phyloP scores from a whole-genome alignment of 495 filamentous ascomycete genomes.

The Letharia lupina region DNA sequence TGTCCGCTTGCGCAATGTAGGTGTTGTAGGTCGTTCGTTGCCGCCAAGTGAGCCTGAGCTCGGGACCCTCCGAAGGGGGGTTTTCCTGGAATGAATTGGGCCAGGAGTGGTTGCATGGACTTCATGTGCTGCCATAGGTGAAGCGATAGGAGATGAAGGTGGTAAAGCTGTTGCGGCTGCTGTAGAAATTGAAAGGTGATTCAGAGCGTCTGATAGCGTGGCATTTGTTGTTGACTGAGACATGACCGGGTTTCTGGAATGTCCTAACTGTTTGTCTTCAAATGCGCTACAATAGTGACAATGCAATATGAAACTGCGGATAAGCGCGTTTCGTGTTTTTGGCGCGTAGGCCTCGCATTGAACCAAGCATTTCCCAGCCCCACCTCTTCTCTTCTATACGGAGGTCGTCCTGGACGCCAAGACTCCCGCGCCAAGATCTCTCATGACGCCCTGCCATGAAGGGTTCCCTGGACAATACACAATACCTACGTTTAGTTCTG shows the following conservation, averaged over 20 bases:
- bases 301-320: no score
- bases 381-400: no score
- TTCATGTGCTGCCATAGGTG: slow-evolving; percentile 25
- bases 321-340: no score
- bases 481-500: no score
- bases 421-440: no score
- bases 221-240: slow-evolving; percentile 26
- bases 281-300: no score
- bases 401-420: no score
- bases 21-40: slow-evolving; percentile 38
- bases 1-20: slow-evolving; percentile 39
- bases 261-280: not conserved
- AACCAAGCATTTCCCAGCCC: no score
- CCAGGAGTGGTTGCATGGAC: slow-evolving; percentile 21
- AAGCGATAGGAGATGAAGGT: slow-evolving; percentile 32
- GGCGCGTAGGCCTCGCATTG: no score
- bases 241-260: slow-evolving; percentile 8
- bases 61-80: slow-evolving; percentile 42
- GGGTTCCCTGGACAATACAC: no score
- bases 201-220: slow-evolving; percentile 36
- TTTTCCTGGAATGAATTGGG: slow-evolving; percentile 31
- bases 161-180: slow-evolving; percentile 39
- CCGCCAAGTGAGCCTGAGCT: slow-evolving; percentile 45
- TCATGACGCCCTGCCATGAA: no score
- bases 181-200: slow-evolving; percentile 40